These are phyloP conservation scores for Termitomyces sp. DNA, from an alignment of 768 basidiomycete genomes.

Conservation along the genomic window DNA sequence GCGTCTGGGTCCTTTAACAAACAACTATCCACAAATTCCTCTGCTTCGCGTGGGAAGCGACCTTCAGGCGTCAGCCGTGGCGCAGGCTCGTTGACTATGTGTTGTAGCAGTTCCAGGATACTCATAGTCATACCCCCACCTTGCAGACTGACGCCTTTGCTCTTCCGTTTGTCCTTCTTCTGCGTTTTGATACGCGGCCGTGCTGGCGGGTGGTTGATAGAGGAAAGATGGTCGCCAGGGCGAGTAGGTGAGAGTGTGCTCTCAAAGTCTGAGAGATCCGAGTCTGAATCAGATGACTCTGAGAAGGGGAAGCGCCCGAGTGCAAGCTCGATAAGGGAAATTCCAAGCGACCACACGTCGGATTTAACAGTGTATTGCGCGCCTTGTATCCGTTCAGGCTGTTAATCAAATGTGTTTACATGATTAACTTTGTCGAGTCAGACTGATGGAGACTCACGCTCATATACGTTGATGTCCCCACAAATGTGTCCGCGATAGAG, in stretches of 20 bases:
- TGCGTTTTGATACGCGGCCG: slow-evolving; percentile 35
- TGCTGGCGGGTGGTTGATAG: slow-evolving; percentile 33
- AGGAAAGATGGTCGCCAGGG: slow-evolving; percentile 42
- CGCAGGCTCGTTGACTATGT: slow-evolving; percentile 98
- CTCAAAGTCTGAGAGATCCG: slow-evolving; percentile 77
- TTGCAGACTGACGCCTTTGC: slow-evolving; percentile 88
- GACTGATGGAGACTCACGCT: slow-evolving; percentile 60
- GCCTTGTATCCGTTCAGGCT: slow-evolving; percentile 99
- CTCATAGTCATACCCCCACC: slow-evolving; percentile 98
- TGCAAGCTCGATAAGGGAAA: slow-evolving; percentile 94
- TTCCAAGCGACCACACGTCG: slow-evolving; percentile 98
- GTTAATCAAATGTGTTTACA: slow-evolving; percentile 4
- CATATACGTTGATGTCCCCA: slow-evolving; percentile 99
- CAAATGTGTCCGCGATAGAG: slow-evolving; percentile 98
- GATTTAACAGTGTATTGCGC: slow-evolving; percentile 98
- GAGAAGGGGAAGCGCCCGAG: slow-evolving; percentile 97
- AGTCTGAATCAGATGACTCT: slow-evolving; percentile 73
- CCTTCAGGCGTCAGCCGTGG: slow-evolving; percentile 79
- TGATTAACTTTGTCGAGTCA: background rate
- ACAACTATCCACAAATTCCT: slow-evolving; percentile 86
- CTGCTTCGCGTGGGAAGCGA: slow-evolving; percentile 65
- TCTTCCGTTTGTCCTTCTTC: slow-evolving; percentile 84
- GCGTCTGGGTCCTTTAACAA: slow-evolving; percentile 85
- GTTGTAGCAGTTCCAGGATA: slow-evolving; percentile 93
- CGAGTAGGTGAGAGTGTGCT: slow-evolving; percentile 73